phyloP scores from a whole-genome alignment of 176 grass and related monocot genomes.

The Canna indica region DNA sequence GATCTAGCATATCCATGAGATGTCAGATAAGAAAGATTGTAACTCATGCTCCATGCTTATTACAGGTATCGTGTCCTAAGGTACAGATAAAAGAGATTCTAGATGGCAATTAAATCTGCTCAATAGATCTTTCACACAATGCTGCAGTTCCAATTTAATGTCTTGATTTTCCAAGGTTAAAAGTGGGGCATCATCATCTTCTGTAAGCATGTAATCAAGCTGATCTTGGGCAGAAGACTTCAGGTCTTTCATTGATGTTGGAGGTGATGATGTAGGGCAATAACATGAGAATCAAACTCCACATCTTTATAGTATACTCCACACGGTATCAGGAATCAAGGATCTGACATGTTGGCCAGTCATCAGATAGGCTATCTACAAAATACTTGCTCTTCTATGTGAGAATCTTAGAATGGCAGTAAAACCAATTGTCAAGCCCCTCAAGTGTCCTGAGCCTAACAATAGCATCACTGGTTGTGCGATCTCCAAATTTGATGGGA shows the following conservation, averaged over 20 bases:
- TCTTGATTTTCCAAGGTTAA: conserved; percentile 32
- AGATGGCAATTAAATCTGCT: conserved; percentile 36
- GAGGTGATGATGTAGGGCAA: conserved; percentile 32
- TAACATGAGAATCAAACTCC: conserved; percentile 67
- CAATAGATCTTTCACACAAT: conserved; percentile 34
- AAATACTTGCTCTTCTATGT: conserved; percentile 67
- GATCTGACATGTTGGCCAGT: conserved; percentile 94
- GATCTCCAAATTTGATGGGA: conserved; percentile 46
- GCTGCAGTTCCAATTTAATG: conserved; percentile 45
- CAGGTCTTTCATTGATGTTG: conserved; percentile 33
- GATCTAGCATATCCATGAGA: conserved; percentile 71
- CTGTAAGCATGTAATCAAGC: conserved; percentile 89
- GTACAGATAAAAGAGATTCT: conserved; percentile 17
- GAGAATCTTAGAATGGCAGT: conserved; percentile 69
- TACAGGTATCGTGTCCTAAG: not conserved
- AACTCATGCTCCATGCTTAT: conserved; percentile 23
- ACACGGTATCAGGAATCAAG: conserved; percentile 71
- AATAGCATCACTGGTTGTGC: conserved; percentile 74
- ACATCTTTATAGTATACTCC: conserved; percentile 51
- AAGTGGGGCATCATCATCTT: conserved; percentile 77
- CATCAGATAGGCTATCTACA: conserved; percentile 68
- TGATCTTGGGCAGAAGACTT: conserved; percentile 74
- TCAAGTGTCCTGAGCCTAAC: conserved; percentile 68
- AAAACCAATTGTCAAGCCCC: conserved; percentile 82
- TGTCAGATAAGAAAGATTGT: conserved; percentile 36